phyloP scores from a whole-genome alignment of 768 basidiomycete species.

The Boletus edulis region DNA sequence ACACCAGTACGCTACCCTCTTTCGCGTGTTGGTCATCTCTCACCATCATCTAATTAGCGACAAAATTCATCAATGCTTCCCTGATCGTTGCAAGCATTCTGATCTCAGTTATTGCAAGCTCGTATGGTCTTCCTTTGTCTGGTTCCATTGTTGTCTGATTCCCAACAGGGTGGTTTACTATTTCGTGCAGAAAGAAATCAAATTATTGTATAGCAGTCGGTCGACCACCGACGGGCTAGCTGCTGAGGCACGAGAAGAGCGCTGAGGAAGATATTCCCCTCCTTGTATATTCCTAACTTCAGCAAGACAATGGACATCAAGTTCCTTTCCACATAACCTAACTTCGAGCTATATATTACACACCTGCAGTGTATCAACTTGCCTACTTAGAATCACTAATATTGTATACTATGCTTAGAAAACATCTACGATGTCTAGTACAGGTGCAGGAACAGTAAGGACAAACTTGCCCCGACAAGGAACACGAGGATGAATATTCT shows the following conservation, averaged over 20 bases:
- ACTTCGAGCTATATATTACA: neutral
- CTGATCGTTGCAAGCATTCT: constrained; percentile 60
- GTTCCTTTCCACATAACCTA: neutral
- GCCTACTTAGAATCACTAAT: neutral
- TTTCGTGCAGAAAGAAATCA: constrained; percentile 60
- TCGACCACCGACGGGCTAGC: constrained; percentile 53
- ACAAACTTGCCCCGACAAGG: constrained; percentile 87
- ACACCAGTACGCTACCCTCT: constrained; percentile 50
- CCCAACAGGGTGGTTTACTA: constrained; percentile 61
- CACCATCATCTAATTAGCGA: constrained; percentile 38
- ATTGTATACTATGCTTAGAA: constrained; percentile 5
- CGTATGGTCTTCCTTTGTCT: constrained; percentile 43
- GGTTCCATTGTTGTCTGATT: constrained; percentile 11
- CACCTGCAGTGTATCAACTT: neutral
- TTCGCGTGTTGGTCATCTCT: constrained; percentile 1
- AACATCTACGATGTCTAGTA: constrained; percentile 49
- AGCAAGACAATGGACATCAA: no score
- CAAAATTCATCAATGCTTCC: constrained; percentile 61
- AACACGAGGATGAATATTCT: constrained; percentile 90
- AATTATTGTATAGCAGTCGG: constrained; percentile 46
- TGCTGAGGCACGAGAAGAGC: constrained; percentile 58
- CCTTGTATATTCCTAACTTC: constrained; percentile 6
- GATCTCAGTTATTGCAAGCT: constrained; percentile 60
- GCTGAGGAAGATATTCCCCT: constrained; percentile 61
- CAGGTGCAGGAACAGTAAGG: constrained; percentile 89